Evolutionary conservation across 441 rosid genomes (phyloP).

Genomic region (Bocquillonia castaneifolia): DNA sequence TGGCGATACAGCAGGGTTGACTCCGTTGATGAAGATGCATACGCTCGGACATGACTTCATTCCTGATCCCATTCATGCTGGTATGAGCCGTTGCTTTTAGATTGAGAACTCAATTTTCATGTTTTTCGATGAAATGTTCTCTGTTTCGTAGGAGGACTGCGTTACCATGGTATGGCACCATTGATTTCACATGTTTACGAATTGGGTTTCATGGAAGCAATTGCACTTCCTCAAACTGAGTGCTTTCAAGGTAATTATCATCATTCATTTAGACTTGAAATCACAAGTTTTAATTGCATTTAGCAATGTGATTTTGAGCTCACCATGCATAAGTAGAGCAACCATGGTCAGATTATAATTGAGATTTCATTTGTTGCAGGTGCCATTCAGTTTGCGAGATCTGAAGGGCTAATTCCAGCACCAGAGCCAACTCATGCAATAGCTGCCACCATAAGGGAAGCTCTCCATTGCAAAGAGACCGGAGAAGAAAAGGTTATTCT

Average conservation of each 20-base stretch:
- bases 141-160: constrained; percentile 58
- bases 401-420: constrained; percentile 84
- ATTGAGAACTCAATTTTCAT: neutral
- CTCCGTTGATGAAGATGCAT: constrained; percentile 98
- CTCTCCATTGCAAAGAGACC: constrained; percentile 64
- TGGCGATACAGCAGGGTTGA: constrained; percentile 83
- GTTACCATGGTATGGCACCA: constrained; percentile 96
- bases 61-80: constrained; percentile 94
- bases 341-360: neutral
- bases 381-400: constrained; percentile 76
- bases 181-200: constrained; percentile 78
- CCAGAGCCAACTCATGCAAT: constrained; percentile 94
- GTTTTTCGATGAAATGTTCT: constrained; percentile 3
- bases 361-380: constrained; percentile 37
- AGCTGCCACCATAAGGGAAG: constrained; percentile 89
- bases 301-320: neutral
- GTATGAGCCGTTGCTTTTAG: constrained; percentile 32
- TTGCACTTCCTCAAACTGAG: constrained; percentile 72
- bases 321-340: too few species aligned
- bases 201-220: constrained; percentile 79
- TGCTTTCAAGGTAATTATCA: constrained; percentile 62
- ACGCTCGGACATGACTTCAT: constrained; percentile 94
- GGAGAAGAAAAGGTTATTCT: constrained; percentile 86
- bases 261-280: constrained; percentile 1
- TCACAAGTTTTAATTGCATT: too few species aligned